Evolutionary conservation across 1,139 yeast genomes (phyloP).

Genomic region (Blastobotrys malaysiensis): DNA sequence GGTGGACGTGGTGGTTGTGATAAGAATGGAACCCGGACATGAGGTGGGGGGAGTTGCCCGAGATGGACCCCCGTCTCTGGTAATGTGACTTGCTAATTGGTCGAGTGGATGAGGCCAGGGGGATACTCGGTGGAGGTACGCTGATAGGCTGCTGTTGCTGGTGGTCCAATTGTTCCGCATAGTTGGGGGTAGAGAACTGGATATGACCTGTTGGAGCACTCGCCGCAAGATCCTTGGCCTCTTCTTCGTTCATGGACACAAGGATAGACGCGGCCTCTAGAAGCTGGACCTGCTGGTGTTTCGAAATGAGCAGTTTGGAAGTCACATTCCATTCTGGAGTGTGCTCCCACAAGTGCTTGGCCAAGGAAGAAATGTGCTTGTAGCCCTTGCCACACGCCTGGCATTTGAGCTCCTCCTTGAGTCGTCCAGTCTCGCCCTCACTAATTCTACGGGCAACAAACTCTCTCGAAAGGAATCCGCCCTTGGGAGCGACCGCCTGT

Average conservation of each 20-base stretch:
- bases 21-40: neutral
- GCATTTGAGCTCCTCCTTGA: conserved; percentile 77
- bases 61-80: neutral
- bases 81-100: neutral
- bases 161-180: neutral
- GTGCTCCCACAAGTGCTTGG: conserved; percentile 75
- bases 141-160: neutral
- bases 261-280: conserved; percentile 83
- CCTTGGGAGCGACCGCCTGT: neutral
- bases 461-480: conserved; percentile 4
- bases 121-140: neutral
- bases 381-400: conserved; percentile 90
- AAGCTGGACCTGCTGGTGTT: conserved; percentile 86
- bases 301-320: conserved; percentile 70
- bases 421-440: conserved; percentile 80
- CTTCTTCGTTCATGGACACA: conserved; percentile 69
- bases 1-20: conserved; percentile 1
- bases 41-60: neutral
- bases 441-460: conserved; percentile 45
- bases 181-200: neutral
- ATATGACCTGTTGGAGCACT: neutral
- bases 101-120: neutral
- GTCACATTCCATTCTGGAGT: conserved; percentile 92
- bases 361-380: conserved; percentile 77
- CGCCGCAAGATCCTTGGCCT: conserved; percentile 13